A percentile compares a stretch with the other conserved stretches of the same genome.
phyloP scores from a whole-genome alignment of 2,329 filamentous ascomycete species.

The Pleomassaria siparia region DNA sequence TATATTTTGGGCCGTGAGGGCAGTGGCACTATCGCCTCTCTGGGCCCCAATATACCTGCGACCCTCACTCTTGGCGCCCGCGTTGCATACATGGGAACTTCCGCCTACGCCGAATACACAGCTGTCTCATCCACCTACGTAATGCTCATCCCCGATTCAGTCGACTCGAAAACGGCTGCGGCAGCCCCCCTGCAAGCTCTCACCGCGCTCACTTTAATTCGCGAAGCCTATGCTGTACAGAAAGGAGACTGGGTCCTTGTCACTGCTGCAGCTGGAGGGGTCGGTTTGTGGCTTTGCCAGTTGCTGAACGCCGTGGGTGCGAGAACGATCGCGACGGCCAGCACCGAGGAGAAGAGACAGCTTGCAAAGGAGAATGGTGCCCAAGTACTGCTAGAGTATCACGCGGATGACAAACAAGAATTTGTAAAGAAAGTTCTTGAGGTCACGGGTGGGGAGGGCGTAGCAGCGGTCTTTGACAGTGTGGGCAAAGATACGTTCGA shows the following conservation, averaged over 20 bases:
- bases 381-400: constrained; percentile 71
- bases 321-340: constrained; percentile 77
- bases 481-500: constrained; percentile 88
- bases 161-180: constrained; percentile 65
- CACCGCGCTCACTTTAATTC: constrained; percentile 77
- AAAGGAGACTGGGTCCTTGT: constrained; percentile 80
- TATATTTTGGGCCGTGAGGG: constrained; percentile 79
- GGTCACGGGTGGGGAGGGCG: constrained; percentile 72
- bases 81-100: constrained; percentile 67
- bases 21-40: constrained; percentile 67
- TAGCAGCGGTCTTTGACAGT: constrained; percentile 79
- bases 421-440: constrained; percentile 58
- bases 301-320: constrained; percentile 72
- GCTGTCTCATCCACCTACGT: constrained; percentile 56
- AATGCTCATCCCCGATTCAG: constrained; percentile 63
- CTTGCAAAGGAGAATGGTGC: constrained; percentile 72
- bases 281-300: constrained; percentile 70
- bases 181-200: constrained; percentile 78
- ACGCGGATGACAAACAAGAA: constrained; percentile 50
- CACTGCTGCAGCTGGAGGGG: constrained; percentile 83
- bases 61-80: constrained; percentile 67
- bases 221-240: constrained; percentile 71
- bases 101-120: constrained; percentile 63
- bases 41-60: constrained; percentile 55
- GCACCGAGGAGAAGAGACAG: constrained; percentile 69